Evolutionary conservation across 768 basidiomycete species (phyloP), one percentile per base, ranked within the genome.

Genomic region (Pilatotrama ljubarskyi): DNA sequence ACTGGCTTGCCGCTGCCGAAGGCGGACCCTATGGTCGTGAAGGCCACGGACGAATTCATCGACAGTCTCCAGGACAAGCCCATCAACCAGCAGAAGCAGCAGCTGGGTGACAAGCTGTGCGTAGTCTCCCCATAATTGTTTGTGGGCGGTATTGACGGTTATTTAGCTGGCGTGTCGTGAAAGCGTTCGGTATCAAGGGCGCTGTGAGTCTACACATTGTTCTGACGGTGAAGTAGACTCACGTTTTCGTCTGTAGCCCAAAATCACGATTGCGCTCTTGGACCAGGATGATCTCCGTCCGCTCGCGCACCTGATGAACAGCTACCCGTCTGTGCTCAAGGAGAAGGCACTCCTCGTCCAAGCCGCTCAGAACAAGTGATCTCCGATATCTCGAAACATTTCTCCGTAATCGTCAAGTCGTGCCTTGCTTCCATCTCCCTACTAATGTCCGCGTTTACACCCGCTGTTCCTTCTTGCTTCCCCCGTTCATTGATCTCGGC

Each of bases 231-330:
- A 18, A 15, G 51, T 51, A 11, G 50, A 14, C 15, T 58, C 17
- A 37, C 10, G 36, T 32, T 46, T 58, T 7, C 20, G 49, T 26
- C 38, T 47, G 29, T 59, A 91, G 85, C 90, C 92, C 50, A 94
- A 94, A 70, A 76, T 93, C 62, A 95, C 93, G 0, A 91, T 97
- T 66, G 76, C 82, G 5, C 80, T 95, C 9, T 76, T 96, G 61
- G 92, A 95, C 68, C 81, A 87, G 66, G 94, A 95, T 59, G 93
- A 96, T 68, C 80, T 95, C 22, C 84, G 88, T 42, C 79, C 91
- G 5, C 81, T 95, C 47, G 88, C 91, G 6, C 91, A 93, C 71
- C 80, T 95, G 42, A 87, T 92, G 86, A 90, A 93, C 72, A 90
- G 90, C 70, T 94, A 91, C 72, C 89, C 91, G 11, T 75, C 83